Conservation (phyloP, 345 rosid genomes). For the Eucalyptus marginata region DNA sequence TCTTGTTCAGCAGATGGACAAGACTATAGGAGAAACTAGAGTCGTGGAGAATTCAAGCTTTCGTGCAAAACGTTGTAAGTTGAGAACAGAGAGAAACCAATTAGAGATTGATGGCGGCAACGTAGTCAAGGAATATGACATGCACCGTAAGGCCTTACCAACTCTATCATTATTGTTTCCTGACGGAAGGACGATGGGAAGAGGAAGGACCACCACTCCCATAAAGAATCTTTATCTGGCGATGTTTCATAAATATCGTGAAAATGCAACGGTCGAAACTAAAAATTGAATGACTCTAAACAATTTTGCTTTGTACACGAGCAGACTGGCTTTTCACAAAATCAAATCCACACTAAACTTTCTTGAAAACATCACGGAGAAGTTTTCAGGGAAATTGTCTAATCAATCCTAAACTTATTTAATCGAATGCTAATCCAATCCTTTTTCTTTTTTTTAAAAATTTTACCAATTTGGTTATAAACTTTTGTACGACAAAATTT, state of each 20-base stretch:
- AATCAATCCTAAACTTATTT: neutral
- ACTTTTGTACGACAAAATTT: neutral
- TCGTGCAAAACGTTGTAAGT: neutral
- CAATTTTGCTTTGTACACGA: neutral
- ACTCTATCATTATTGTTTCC: neutral
- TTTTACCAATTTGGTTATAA: neutral
- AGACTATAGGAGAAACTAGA: neutral
- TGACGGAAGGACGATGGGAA: neutral
- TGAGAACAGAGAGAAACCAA: neutral
- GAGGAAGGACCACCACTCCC: neutral
- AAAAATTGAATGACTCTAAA: neutral
- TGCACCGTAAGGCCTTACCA: neutral
- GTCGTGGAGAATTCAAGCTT: neutral
- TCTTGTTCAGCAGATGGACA: neutral
- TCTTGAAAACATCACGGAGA: neutral
- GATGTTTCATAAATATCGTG: neutral
- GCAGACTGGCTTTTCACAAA: neutral
- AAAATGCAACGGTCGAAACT: neutral
- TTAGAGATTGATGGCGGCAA: neutral
- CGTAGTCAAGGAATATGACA: neutral
- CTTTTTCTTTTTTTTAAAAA: neutral
- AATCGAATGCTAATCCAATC: neutral
- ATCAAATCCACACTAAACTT: neutral
- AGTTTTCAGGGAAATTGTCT: neutral
- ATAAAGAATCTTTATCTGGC: neutral